Evolutionary conservation across 306 rosid genomes (phyloP), one percentile per base, ranked within the genome.

Genomic region (Cucurbita maxima): DNA sequence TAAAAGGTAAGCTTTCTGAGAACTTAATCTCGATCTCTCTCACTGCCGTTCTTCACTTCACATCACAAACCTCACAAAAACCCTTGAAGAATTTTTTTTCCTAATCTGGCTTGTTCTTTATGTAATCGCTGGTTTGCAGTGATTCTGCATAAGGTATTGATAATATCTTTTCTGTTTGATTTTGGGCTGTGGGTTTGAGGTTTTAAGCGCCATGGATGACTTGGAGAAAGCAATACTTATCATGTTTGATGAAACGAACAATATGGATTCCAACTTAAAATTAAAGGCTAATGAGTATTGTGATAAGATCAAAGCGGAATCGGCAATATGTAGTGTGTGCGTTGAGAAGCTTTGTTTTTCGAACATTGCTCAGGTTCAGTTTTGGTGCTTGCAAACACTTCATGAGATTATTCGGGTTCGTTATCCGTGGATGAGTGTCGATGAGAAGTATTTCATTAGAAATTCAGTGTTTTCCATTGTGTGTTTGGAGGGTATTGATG

Each of bases 371-470:
- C 92, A 90, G 81, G 94, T 91, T 38, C 99, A 88, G 83, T 94
- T 94, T 82, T 94, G 99, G 99, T 86, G 91, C 76, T 81, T 94
- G 38, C 97, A 94, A 84, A 84, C 99, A 3, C 86, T 94, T 7
- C 96, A 89, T 1, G 99, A 91, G 55, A 84, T 83, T 51, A 85
- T 94, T 72, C 86, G 82, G 72, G 76, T 79, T 19, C 82, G 96
- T n/a, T 91, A 94, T 83, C 80, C 89, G 12, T 80, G 89, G 76
- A 82, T 87, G 83, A 76, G 87, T 70, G 83, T 60, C 4, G 90
- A 92, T 1, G 97, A 91, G 87, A 91, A 79, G 87, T 85, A 82
- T 75, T 68, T 87, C 83, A 89, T 94, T 76, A 79, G 92, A 36
- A 83, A 82, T 52, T 86, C 96, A 7, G 88, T 91, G 75, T 89